These are phyloP conservation scores for Multifurca ochricompacta DNA, from an alignment of 768 basidiomycete genomes.

Conservation along the genomic window DNA sequence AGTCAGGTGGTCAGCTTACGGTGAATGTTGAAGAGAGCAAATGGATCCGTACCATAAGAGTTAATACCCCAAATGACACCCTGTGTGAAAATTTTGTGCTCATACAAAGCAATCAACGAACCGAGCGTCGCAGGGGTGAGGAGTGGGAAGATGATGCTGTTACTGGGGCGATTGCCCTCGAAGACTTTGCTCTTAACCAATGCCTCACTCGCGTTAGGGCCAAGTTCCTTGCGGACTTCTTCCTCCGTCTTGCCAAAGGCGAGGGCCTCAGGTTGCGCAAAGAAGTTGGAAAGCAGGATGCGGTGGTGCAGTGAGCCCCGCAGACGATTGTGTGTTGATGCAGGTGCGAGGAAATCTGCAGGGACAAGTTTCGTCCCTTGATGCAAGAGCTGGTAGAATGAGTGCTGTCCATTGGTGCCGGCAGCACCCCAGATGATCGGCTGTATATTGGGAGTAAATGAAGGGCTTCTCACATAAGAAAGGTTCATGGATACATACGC, in stretches of 20 bases:
- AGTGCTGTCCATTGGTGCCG: slow-evolving; percentile 98
- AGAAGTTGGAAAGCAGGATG: slow-evolving; percentile 95
- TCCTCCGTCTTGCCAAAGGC: slow-evolving; percentile 97
- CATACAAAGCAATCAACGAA: slow-evolving; percentile 82
- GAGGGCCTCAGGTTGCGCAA: slow-evolving; percentile 95
- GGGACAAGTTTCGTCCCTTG: slow-evolving; percentile 92
- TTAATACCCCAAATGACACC: slow-evolving; percentile 99
- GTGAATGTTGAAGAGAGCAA: background rate
- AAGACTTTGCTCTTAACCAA: slow-evolving; percentile 97
- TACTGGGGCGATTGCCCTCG: slow-evolving; percentile 94
- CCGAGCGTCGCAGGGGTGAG: slow-evolving; percentile 87
- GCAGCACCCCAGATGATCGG: slow-evolving; percentile 99
- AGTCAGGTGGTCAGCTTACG: background rate
- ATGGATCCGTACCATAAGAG: slow-evolving; percentile 65
- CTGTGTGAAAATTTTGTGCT: slow-evolving; percentile 99
- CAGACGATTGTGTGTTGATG: slow-evolving; percentile 87
- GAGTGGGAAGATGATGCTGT: slow-evolving; percentile 91
- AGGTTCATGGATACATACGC: slow-evolving; percentile 50
- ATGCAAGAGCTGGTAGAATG: slow-evolving; percentile 97
- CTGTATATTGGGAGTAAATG: slow-evolving; percentile 30
- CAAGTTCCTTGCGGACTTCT: slow-evolving; percentile 63
- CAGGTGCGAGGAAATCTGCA: slow-evolving; percentile 86
- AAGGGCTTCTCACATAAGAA: background rate
- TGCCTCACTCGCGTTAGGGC: slow-evolving; percentile 65
- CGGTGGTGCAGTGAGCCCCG: slow-evolving; percentile 84